Conservation (phyloP, 2,329 filamentous ascomycete genomes). For the Setomelanomma holmii region DNA sequence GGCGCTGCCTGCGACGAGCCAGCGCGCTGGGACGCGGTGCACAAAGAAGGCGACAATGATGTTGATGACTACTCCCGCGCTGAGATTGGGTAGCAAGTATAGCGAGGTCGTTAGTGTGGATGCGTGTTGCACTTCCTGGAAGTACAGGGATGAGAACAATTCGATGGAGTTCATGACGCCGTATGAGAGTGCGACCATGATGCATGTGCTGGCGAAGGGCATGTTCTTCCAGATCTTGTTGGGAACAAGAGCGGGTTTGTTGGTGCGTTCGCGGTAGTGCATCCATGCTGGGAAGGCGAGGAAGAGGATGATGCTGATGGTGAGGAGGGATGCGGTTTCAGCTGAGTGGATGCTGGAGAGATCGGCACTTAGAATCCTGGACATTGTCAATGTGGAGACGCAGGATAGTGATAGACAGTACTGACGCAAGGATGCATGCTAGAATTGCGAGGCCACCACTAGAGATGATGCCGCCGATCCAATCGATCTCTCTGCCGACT, state of each 20-base stretch:
- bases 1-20: slow-evolving; percentile 51
- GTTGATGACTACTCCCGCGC: slow-evolving; percentile 51
- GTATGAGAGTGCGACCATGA: slow-evolving; percentile 49
- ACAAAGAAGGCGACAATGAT: slow-evolving; percentile 56
- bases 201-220: slow-evolving; percentile 63
- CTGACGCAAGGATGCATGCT: slow-evolving; percentile 36
- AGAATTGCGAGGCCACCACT: slow-evolving; percentile 31
- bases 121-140: slow-evolving; percentile 50
- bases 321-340: slow-evolving; percentile 28
- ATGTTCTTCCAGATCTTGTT: slow-evolving; percentile 61
- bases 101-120: slow-evolving; percentile 46
- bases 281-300: slow-evolving; percentile 41
- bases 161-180: slow-evolving; percentile 48
- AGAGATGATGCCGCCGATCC: slow-evolving; percentile 36
- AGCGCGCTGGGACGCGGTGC: slow-evolving; percentile 52
- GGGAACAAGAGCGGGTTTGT: slow-evolving; percentile 33
- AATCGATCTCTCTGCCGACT: slow-evolving; percentile 34
- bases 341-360: slow-evolving; percentile 29
- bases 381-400: slow-evolving; percentile 9
- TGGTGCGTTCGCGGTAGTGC: slow-evolving; percentile 30
- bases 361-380: slow-evolving; percentile 33
- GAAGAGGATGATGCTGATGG: slow-evolving; percentile 31
- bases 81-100: slow-evolving; percentile 52
- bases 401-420: not conserved
- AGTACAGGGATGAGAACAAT: slow-evolving; percentile 54